These are phyloP conservation scores for Talaromyces liani DNA, from an alignment of 495 filamentous ascomycete genomes.

Conservation along the genomic window DNA sequence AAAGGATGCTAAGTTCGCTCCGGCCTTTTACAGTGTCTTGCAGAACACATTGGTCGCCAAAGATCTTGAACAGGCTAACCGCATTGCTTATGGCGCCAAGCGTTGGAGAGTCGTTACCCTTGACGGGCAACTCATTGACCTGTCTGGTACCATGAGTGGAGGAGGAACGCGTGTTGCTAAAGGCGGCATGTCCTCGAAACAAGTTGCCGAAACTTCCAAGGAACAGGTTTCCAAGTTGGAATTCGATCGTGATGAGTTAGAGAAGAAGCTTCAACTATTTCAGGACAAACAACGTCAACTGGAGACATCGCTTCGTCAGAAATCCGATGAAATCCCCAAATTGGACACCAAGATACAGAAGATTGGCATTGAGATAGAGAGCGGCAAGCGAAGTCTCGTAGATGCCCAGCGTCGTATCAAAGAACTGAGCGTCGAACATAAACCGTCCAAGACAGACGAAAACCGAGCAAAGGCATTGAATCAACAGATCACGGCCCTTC, in stretches of 20 bases:
- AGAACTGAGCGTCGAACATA: slow-evolving; percentile 72
- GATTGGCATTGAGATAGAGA: slow-evolving; percentile 81
- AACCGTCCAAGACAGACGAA: slow-evolving; percentile 72
- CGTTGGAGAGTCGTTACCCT: slow-evolving; percentile 95
- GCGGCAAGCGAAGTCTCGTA: slow-evolving; percentile 70
- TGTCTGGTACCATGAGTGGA: slow-evolving; percentile 96
- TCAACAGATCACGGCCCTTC: slow-evolving; percentile 65
- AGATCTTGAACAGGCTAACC: slow-evolving; percentile 87
- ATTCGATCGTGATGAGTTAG: slow-evolving; percentile 73
- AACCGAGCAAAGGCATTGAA: slow-evolving; percentile 57
- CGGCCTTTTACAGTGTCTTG: slow-evolving; percentile 89
- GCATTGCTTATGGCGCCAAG: slow-evolving; percentile 87
- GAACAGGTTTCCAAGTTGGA: slow-evolving; percentile 86
- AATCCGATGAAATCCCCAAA: slow-evolving; percentile 75
- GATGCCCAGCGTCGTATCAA: slow-evolving; percentile 78
- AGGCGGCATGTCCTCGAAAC: slow-evolving; percentile 92
- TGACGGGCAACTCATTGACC: slow-evolving; percentile 91
- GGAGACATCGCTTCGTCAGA: slow-evolving; percentile 60
- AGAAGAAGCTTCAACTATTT: slow-evolving; percentile 71
- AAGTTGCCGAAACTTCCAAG: slow-evolving; percentile 72
- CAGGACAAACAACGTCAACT: slow-evolving; percentile 73
- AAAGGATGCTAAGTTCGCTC: slow-evolving; percentile 78
- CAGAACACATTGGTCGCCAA: slow-evolving; percentile 91
- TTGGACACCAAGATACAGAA: slow-evolving; percentile 90
- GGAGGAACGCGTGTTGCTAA: slow-evolving; percentile 82